A percentile compares a stretch with the other conserved stretches of the same genome.
These are phyloP conservation scores for Gyrodon lividus DNA, from an alignment of 768 basidiomycete species.

Conservation along the genomic window DNA sequence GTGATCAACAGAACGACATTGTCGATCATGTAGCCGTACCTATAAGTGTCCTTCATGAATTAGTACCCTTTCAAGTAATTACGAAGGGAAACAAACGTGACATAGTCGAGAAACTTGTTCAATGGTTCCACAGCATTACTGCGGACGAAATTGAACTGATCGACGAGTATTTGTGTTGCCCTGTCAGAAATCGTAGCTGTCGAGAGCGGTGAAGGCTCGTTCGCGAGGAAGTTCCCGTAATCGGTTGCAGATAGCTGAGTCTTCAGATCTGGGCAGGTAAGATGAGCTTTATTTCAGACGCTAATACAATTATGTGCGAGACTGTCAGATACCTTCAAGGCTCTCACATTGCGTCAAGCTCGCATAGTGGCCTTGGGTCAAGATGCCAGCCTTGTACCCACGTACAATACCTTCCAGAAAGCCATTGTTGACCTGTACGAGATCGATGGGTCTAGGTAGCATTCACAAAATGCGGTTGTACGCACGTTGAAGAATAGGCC, in stretches of 20 bases:
- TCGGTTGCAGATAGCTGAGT: constrained; percentile 96
- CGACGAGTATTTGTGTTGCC: constrained; percentile 91
- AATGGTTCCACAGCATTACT: constrained; percentile 90
- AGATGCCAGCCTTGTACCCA: constrained; percentile 92
- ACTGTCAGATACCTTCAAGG: constrained; percentile 74
- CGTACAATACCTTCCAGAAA: constrained; percentile 82
- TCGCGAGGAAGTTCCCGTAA: constrained; percentile 97
- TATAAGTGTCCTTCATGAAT: constrained; percentile 32
- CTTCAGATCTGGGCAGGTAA: constrained; percentile 69
- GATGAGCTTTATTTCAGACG: constrained; percentile 2
- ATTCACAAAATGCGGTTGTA: neutral
- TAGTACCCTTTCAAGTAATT: constrained; percentile 2
- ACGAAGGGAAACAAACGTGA: constrained; percentile 67
- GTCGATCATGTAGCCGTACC: constrained; percentile 99
- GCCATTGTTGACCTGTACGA: constrained; percentile 63
- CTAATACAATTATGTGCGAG: neutral
- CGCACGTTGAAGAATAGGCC: constrained; percentile 86
- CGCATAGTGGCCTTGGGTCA: constrained; percentile 86
- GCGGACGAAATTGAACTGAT: constrained; percentile 94
- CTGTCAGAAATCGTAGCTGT: constrained; percentile 96
- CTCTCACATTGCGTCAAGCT: constrained; percentile 97
- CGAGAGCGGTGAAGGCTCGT: constrained; percentile 90
- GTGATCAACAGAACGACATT: constrained; percentile 97
- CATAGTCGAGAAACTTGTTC: constrained; percentile 93
- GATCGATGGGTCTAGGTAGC: constrained; percentile 12